phyloP scores from a whole-genome alignment of 257 asterid species.

The Schizonepeta tenuifolia region DNA sequence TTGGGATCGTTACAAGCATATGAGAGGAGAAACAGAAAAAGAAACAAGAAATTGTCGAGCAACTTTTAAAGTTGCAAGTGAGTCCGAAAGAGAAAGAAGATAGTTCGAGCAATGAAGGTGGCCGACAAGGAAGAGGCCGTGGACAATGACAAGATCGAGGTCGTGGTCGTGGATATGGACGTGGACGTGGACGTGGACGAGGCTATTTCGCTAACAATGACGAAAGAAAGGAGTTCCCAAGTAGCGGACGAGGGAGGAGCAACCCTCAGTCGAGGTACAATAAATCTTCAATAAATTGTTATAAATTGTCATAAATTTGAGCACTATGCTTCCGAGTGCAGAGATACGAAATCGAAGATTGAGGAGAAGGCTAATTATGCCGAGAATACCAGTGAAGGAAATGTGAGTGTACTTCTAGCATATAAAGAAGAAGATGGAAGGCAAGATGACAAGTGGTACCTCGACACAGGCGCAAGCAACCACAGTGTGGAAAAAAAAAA shows the following conservation, averaged over 20 bases:
- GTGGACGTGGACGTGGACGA: slow-evolving; percentile 3
- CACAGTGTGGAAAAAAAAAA: slow-evolving; percentile 5
- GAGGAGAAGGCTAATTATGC: too few relatives aligned
- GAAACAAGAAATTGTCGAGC: neutral
- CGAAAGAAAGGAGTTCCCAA: neutral
- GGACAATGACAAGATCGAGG: too few relatives aligned
- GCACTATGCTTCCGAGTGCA: too few relatives aligned
- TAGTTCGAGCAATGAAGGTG: neutral
- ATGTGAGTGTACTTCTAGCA: neutral
- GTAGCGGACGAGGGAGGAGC: neutral
- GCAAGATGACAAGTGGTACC: neutral
- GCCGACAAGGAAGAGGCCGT: too few relatives aligned
- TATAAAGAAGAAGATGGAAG: neutral
- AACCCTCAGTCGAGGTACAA: neutral
- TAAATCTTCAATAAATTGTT: neutral
- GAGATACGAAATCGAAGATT: too few relatives aligned
- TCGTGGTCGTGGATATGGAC: too few relatives aligned
- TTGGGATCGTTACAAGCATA: neutral
- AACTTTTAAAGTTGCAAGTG: neutral
- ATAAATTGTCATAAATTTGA: neutral
- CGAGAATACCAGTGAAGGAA: neutral
- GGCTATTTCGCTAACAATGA: neutral
- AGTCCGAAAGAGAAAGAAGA: neutral
- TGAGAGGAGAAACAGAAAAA: neutral
- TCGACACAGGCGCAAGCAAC: slow-evolving; percentile 4